Evolutionary conservation across 2,329 filamentous ascomycete species (phyloP).

Genomic region (Venturia effusa): DNA sequence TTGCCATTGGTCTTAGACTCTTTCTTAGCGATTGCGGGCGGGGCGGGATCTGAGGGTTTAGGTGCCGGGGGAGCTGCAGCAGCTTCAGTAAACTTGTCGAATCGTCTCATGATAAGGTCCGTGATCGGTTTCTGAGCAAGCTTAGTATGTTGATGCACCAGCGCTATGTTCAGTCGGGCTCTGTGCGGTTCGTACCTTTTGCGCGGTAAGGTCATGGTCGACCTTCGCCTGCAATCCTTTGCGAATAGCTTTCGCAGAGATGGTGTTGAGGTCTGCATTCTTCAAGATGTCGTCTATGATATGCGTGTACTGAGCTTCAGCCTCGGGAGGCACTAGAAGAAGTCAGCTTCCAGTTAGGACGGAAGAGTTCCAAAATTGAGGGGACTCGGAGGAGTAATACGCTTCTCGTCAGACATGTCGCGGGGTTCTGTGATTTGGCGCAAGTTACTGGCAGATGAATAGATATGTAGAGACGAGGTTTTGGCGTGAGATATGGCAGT

Average conservation of each 20-base stretch:
- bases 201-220: slow-evolving; percentile 48
- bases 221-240: slow-evolving; percentile 51
- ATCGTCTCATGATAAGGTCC: slow-evolving; percentile 37
- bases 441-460: not conserved
- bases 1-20: slow-evolving; percentile 9
- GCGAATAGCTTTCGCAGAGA: slow-evolving; percentile 55
- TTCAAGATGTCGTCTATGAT: slow-evolving; percentile 55
- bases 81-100: slow-evolving; percentile 35
- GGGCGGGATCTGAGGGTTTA: slow-evolving; percentile 24
- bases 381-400: not conserved
- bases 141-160: not conserved
- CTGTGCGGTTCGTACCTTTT: slow-evolving; percentile 41
- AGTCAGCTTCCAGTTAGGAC: not conserved
- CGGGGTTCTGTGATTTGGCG: not conserved
- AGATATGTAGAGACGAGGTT: not conserved
- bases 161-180: not conserved
- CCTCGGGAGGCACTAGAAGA: slow-evolving; percentile 36
- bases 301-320: slow-evolving; percentile 39
- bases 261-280: slow-evolving; percentile 49
- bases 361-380: not conserved
- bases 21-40: slow-evolving; percentile 23
- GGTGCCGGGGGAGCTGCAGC: slow-evolving; percentile 18
- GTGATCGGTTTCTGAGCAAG: slow-evolving; percentile 32
- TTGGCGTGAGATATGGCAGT: not conserved
- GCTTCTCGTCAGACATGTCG: not conserved